These are phyloP conservation scores for Moelleriella libera DNA, from an alignment of 2,329 filamentous ascomycete species.

Conservation along the genomic window DNA sequence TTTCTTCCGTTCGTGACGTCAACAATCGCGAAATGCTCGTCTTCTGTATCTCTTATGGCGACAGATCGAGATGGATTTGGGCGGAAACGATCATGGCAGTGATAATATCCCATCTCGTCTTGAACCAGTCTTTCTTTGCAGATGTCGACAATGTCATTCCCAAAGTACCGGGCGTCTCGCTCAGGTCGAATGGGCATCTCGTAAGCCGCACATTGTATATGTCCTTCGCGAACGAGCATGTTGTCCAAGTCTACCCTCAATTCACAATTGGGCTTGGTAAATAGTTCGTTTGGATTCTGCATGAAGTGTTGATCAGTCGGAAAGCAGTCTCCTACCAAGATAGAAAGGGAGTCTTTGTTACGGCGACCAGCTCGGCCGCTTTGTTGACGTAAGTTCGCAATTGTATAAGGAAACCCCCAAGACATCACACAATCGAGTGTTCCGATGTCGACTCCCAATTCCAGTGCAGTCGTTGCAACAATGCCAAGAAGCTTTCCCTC, in stretches of 20 bases:
- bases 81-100: conserved; percentile 78
- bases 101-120: conserved; percentile 72
- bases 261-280: conserved; percentile 79
- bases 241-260: conserved; percentile 87
- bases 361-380: conserved; percentile 82
- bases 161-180: conserved; percentile 69
- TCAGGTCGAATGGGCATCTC: conserved; percentile 83
- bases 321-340: conserved; percentile 80
- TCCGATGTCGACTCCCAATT: conserved; percentile 91
- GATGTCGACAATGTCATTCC: conserved; percentile 54
- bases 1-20: conserved; percentile 76
- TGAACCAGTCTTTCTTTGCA: conserved; percentile 59
- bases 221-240: conserved; percentile 80
- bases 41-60: conserved; percentile 73
- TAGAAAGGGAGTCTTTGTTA: conserved; percentile 84
- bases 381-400: conserved; percentile 87
- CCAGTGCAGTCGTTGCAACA: conserved; percentile 82
- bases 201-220: conserved; percentile 87
- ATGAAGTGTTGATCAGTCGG: conserved; percentile 94
- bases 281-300: conserved; percentile 87
- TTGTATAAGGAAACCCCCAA: conserved; percentile 89
- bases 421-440: conserved; percentile 87
- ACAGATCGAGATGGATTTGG: conserved; percentile 74
- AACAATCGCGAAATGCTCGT: conserved; percentile 88
- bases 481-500: conserved; percentile 87